A percentile compares a stretch with the other conserved stretches of the same genome.
phyloP scores from a whole-genome alignment of 2,329 filamentous ascomycete species.

The Claviceps monticola region DNA sequence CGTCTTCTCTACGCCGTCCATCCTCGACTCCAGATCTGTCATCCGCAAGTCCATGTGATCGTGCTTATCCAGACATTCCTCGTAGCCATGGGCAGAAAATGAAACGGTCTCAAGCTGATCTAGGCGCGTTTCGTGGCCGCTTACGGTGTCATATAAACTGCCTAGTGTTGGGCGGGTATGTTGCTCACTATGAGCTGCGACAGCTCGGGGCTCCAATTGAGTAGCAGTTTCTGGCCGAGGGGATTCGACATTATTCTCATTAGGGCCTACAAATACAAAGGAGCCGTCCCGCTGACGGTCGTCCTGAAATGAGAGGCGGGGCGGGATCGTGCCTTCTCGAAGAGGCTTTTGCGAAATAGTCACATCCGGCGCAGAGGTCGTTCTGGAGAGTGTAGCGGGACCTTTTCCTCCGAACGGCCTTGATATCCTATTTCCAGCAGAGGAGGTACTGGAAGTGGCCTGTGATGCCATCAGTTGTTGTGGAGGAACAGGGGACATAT shows the following conservation, averaged over 20 bases:
- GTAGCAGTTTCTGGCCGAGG: constrained; percentile 11
- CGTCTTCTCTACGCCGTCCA: constrained; percentile 47
- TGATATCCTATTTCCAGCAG: constrained; percentile 35
- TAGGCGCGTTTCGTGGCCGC: constrained; percentile 49
- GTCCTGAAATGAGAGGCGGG: constrained; percentile 8
- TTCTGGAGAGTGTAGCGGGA: constrained; percentile 31
- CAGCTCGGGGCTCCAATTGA: constrained; percentile 15
- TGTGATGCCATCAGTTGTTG: constrained; percentile 39
- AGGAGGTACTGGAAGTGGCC: constrained; percentile 37
- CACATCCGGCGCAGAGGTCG: constrained; percentile 11
- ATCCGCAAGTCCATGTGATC: constrained; percentile 54
- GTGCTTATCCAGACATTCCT: constrained; percentile 54
- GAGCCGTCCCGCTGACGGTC: constrained; percentile 11
- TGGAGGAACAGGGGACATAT: constrained; percentile 32
- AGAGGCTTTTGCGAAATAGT: constrained; percentile 19
- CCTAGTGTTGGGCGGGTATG: constrained; percentile 25
- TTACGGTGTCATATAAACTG: constrained; percentile 37
- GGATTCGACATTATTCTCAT: constrained; percentile 5
- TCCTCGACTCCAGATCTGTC: constrained; percentile 51
- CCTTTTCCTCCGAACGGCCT: constrained; percentile 43
- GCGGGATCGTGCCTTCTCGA: constrained; percentile 7
- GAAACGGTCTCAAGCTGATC: constrained; percentile 57
- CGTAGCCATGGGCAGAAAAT: constrained; percentile 50
- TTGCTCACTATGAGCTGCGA: constrained; percentile 7
- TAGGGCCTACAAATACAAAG: constrained; percentile 13